Base-by-base conservation (phyloP, 495 filamentous ascomycete genomes). In the Lasiosphaeria ovina region DNA sequence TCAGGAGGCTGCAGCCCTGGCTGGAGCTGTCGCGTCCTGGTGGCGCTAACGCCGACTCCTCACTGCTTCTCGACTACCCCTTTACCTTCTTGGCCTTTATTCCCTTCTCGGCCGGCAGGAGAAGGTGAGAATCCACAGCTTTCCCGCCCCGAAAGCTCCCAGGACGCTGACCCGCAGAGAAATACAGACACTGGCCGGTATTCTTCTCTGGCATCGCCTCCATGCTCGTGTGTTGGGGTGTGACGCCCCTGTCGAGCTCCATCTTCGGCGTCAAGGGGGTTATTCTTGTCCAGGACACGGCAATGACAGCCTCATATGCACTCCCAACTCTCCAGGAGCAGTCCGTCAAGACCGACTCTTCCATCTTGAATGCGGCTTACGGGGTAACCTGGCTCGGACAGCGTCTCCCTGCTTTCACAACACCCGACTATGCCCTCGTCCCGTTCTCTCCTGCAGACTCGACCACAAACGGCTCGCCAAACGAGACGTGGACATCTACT, bases 1-100 rank as follows among this genome's bases (percentile, higher is more conserved):
- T 71, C 3, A 77, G 78, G 61, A 71, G 79, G 6, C 65, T 82
- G 16, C 77, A 82, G 52, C 77, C 79, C 5, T 82, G 68, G 60
- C 73, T 75, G 35, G 79, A 82, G 54, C 64, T 82, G 0, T 79
- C 76, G 3, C 73, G 71, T 3, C 35, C 56, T 0, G 68, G 68
- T 2, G 79, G 79, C 6, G 77, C 78, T 6, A 38, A 36, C 2
- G 75, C 67, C 0, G 58, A 63, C 35, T 56, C 79, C 32, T 80
- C 79, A 0, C 32, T 84, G 2, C 56, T 79, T 0, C 63, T 83
- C 0, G 65, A 77, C 17, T 84, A 84, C 61, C 79, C 79, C 0
- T 77, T 76, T 35, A 77, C 79, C 17, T 82, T 82, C 51, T 48
- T 83, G 3, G 72, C 77, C 0, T 68, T 74, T 38, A 71, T 78